Evolutionary conservation across 2,329 filamentous ascomycete species (phyloP).

Genomic region (Eurotiales sp.): DNA sequence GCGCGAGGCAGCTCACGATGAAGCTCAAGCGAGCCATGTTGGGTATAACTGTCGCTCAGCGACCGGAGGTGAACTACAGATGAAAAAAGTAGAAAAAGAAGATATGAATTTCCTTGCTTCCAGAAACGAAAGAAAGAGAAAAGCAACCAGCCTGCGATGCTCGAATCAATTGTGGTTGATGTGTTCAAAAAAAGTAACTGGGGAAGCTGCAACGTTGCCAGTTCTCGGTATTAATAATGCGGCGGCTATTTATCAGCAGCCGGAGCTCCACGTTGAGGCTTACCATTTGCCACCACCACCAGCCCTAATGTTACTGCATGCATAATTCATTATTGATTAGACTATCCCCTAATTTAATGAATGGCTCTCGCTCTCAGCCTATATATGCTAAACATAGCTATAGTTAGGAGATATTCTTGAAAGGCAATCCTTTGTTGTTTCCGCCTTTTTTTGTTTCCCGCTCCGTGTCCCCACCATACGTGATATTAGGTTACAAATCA

Average conservation of each 20-base stretch:
- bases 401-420: background rate
- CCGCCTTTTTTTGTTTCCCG: background rate
- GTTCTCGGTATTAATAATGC: background rate
- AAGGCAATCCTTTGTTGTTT: background rate
- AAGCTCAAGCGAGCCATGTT: constrained; percentile 43
- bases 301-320: no score
- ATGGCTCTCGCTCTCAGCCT: background rate
- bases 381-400: background rate
- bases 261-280: background rate
- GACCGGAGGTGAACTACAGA: background rate
- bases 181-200: background rate
- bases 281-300: background rate
- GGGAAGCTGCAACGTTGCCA: constrained; percentile 15
- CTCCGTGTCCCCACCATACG: background rate
- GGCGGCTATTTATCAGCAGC: background rate
- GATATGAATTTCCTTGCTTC: background rate
- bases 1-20: constrained; percentile 44
- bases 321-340: no score
- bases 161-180: background rate
- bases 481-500: constrained; percentile 12
- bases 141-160: background rate
- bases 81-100: background rate
- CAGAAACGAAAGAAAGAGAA: no score
- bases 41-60: background rate
- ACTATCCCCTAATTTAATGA: background rate